phyloP scores from a whole-genome alignment of 139 green algal species.

The Asterochloris sp. region DNA sequence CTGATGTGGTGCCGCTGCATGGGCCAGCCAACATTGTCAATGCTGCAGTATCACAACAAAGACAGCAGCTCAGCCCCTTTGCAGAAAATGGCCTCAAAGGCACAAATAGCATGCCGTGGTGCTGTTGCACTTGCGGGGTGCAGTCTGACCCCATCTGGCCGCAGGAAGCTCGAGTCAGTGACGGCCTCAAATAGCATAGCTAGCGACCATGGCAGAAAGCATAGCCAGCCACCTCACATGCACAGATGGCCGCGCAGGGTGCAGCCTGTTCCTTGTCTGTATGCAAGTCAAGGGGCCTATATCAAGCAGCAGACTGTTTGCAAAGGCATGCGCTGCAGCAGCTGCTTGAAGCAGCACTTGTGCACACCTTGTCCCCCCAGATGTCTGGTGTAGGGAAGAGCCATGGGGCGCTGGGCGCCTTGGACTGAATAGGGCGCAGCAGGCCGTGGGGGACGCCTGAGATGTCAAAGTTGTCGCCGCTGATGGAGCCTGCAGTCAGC shows the following conservation, averaged over 20 bases:
- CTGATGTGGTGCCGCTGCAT: too few relatives aligned
- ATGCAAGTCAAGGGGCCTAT: background rate
- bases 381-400: slow-evolving; percentile 32
- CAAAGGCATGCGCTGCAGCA: background rate
- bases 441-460: slow-evolving; percentile 26
- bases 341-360: background rate
- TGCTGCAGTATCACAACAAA: background rate
- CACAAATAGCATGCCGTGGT: background rate
- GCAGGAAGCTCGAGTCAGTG: too few relatives aligned
- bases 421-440: slow-evolving; percentile 32
- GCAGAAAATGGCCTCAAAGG: background rate
- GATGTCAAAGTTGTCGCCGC: slow-evolving; percentile 37
- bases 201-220: background rate
- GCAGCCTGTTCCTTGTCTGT: background rate
- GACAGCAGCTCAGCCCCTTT: background rate
- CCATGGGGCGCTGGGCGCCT: slow-evolving; percentile 29
- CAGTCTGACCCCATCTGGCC: too few relatives aligned
- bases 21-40: background rate
- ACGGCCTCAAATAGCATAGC: background rate
- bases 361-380: slow-evolving; percentile 21
- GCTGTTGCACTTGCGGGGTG: background rate
- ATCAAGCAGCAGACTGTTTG: background rate
- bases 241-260: too few relatives aligned
- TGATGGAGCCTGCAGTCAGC: slow-evolving; percentile 20
- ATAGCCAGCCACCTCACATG: background rate